Evolutionary conservation across 2,329 filamentous ascomycete species (phyloP).

Genomic region (Mycosphaerella arachidis): DNA sequence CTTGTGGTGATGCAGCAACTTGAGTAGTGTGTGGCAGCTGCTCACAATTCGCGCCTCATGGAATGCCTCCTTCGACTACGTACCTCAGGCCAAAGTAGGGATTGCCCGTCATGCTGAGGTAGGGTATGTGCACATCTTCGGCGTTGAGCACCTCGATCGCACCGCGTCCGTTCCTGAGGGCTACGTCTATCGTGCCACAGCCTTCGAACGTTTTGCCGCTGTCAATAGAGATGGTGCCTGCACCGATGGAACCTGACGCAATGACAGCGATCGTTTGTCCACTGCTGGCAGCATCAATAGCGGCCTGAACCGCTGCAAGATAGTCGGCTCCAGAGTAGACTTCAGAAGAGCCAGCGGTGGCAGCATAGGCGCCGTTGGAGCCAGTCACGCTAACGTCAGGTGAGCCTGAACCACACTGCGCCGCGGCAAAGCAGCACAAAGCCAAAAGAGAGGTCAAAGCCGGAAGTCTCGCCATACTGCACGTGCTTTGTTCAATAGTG

Average conservation of each 20-base stretch:
- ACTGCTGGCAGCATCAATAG: constrained; percentile 48
- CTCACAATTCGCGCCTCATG: too few relatives aligned
- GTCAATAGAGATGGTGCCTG: constrained; percentile 48
- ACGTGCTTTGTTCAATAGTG: too few relatives aligned
- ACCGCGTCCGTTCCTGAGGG: constrained; percentile 42
- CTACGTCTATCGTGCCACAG: constrained; percentile 53
- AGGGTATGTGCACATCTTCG: constrained; percentile 50
- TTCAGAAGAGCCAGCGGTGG: too few relatives aligned
- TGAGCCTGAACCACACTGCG: too few relatives aligned
- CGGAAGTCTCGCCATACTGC: too few relatives aligned
- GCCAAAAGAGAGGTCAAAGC: too few relatives aligned
- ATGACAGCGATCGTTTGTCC: constrained; percentile 53
- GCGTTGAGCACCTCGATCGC: constrained; percentile 52
- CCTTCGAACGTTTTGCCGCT: constrained; percentile 56
- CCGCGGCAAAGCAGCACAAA: constrained; percentile 15
- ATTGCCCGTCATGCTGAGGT: constrained; percentile 54
- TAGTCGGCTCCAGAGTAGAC: too few relatives aligned
- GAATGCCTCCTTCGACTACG: too few relatives aligned
- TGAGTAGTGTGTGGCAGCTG: too few relatives aligned
- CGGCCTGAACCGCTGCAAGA: constrained; percentile 49
- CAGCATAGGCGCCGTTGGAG: too few relatives aligned
- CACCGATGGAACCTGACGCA: constrained; percentile 53
- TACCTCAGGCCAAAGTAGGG: constrained; percentile 51
- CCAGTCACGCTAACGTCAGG: too few relatives aligned
- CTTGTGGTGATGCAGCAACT: too few relatives aligned